Evolutionary conservation across 2,329 filamentous ascomycete species (phyloP), one percentile per base, ranked within the genome.

Genomic region (Alternaria sp.): DNA sequence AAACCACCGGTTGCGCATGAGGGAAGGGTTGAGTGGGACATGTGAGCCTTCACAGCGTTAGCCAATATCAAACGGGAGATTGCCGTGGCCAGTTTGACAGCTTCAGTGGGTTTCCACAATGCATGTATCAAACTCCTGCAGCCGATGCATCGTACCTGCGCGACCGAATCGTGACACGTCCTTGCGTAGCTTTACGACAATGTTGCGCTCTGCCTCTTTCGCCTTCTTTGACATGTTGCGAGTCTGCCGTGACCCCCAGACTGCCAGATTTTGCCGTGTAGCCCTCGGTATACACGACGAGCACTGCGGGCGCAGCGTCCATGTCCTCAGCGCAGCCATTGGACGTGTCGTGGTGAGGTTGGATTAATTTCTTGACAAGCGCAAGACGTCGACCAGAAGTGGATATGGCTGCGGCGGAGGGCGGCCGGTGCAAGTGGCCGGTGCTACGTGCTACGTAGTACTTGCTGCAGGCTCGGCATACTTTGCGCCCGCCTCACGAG

Each of bases 1-100:
- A 63, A 82, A 85, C 81, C 81, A 85, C 53, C 75, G 72, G 68
- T 85, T 85, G 62, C 85, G 79, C 84, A 87, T 86, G 36, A 78
- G 75, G 23, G 84, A 82, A 14, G 77, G 72, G n/a, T 81, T 72
- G 40, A 86, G 77, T 31, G 83, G 81, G 21, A 86, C 76, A 58
- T 85, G 80, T 17, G 81, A 72, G 60, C 84, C 84, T 86, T 61
- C 34, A 23, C 24, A 55, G 26, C 36, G 50, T 76, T 59, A 73
- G 68, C 58, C 61, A 52, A 52, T 57, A 36, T 8, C 24, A 29
- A 24, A 10, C 40, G 31, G 36, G 36, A 46, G 41, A 11, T 54
- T 14, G 39, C 21, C 49, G 34, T 11, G 31, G 13, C 6, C 39
- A 44, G 29, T 40, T 49, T 50, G 50, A 53, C 9, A 48, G 51